These are phyloP conservation scores for Backusella tuberculispora DNA, from an alignment of 192 early-diverging fungal species.

Conservation along the genomic window DNA sequence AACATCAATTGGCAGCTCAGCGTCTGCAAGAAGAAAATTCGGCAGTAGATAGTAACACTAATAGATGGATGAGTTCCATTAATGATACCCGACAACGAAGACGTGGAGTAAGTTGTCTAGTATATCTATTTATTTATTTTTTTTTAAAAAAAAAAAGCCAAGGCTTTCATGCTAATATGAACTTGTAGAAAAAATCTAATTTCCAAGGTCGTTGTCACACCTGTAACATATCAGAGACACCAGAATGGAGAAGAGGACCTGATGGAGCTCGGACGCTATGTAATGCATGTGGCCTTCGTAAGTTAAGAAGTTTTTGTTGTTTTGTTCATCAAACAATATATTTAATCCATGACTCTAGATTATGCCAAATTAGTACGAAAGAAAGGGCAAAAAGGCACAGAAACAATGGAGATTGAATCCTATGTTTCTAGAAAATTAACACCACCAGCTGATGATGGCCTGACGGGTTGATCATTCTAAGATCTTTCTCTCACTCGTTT, in stretches of 20 bases:
- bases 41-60: not conserved
- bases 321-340: not conserved
- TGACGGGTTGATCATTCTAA: slow-evolving; percentile 1
- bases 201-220: slow-evolving; percentile 73
- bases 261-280: slow-evolving; percentile 58
- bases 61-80: not conserved
- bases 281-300: slow-evolving; percentile 48
- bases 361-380: slow-evolving; percentile 22
- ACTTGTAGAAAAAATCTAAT: slow-evolving; percentile 55
- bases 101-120: slow-evolving; percentile 27
- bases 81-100: slow-evolving; percentile 24
- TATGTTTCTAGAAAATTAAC: slow-evolving; percentile 12
- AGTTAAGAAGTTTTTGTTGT: slow-evolving; percentile 33
- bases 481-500: not conserved
- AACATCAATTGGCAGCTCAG: slow-evolving; percentile 31
- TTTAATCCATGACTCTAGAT: slow-evolving; percentile 15
- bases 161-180: not conserved
- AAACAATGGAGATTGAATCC: slow-evolving; percentile 7
- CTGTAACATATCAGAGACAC: slow-evolving; percentile 71
- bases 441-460: slow-evolving; percentile 14
- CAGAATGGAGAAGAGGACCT: slow-evolving; percentile 55
- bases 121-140: slow-evolving; percentile 1
- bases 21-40: not conserved
- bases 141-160: not conserved
- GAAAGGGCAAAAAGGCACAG: slow-evolving; percentile 15